These are phyloP conservation scores for Nitzschia palea DNA, from an alignment of 108 stramenopile species.

Conservation along the genomic window DNA sequence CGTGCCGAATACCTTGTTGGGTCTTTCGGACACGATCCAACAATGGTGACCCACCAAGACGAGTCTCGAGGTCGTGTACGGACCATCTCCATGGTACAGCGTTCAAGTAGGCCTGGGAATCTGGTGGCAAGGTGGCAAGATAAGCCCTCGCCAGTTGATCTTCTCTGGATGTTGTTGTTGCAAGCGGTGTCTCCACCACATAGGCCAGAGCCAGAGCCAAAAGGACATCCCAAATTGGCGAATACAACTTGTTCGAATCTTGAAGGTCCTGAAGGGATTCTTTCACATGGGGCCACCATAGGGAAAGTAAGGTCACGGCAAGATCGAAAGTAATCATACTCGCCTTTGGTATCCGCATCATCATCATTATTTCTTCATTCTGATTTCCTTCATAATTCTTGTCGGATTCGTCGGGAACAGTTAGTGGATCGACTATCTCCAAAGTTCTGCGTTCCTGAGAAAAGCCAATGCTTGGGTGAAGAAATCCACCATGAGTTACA, in stretches of 20 bases:
- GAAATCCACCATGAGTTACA: constrained; percentile 11
- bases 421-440: no score
- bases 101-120: constrained; percentile 11
- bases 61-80: constrained; percentile 21
- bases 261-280: background rate
- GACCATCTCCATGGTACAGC: constrained; percentile 65
- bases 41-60: constrained; percentile 58
- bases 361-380: background rate
- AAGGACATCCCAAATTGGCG: background rate
- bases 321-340: background rate
- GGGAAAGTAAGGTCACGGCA: background rate
- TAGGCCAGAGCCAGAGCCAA: constrained; percentile 7
- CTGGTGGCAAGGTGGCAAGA: constrained; percentile 31
- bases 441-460: background rate
- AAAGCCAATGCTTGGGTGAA: constrained; percentile 18
- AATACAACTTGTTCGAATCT: background rate
- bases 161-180: background rate
- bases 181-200: background rate
- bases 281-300: background rate
- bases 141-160: constrained; percentile 29
- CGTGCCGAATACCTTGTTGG: constrained; percentile 22
- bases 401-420: no score
- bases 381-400: no score
- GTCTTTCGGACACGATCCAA: constrained; percentile 36
- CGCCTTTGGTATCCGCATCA: background rate